Conservation (phyloP, 352 stramenopile species). For the Phytophthora pini region DNA sequence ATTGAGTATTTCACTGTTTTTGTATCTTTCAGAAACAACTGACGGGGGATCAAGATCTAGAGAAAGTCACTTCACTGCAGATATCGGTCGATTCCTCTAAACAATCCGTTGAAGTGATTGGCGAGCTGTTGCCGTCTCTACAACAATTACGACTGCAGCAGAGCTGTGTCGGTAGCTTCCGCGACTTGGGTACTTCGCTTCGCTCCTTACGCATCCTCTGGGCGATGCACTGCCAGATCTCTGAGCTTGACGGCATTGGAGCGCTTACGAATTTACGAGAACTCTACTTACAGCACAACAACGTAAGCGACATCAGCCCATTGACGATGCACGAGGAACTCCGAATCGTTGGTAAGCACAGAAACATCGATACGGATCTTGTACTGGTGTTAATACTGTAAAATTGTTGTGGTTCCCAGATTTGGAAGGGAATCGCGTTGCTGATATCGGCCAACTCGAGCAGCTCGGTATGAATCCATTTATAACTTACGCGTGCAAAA, state of each 20-base stretch:
- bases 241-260: constrained; percentile 87
- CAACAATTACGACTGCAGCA: constrained; percentile 66
- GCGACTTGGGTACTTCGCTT: constrained; percentile 85
- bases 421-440: constrained; percentile 72
- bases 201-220: constrained; percentile 70
- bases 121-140: constrained; percentile 78
- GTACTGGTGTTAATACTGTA: not conserved
- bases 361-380: not conserved
- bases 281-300: constrained; percentile 81
- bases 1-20: not conserved
- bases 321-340: constrained; percentile 89
- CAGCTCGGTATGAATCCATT: constrained; percentile 60
- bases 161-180: constrained; percentile 78
- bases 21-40: constrained; percentile 56
- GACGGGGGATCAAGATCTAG: constrained; percentile 66
- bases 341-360: constrained; percentile 64
- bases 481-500: too few species aligned
- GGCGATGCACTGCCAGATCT: constrained; percentile 69
- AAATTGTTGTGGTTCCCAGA: constrained; percentile 39
- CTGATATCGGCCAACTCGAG: constrained; percentile 79
- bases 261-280: constrained; percentile 80
- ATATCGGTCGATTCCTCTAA: constrained; percentile 78
- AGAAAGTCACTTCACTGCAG: constrained; percentile 58
- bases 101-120: constrained; percentile 85
- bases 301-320: constrained; percentile 80